A percentile compares a stretch with the other conserved stretches of the same genome.
Conservation (phyloP, 2,329 filamentous ascomycete species). For the Aspergillus caelatus region DNA sequence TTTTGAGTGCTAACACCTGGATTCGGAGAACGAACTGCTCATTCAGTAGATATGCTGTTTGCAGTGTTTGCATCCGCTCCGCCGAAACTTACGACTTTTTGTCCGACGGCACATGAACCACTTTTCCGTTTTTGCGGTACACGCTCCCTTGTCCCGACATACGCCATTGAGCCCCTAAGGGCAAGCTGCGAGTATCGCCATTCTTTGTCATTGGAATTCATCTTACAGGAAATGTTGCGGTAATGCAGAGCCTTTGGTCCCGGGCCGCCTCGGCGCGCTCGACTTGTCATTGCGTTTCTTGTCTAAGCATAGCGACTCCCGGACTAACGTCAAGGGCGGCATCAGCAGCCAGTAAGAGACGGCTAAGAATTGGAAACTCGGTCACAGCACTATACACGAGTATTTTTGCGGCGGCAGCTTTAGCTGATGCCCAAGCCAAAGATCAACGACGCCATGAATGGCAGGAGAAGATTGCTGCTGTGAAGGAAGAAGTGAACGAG, state of each 20-base stretch:
- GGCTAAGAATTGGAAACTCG: constrained; percentile 45
- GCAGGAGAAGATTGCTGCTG: constrained; percentile 46
- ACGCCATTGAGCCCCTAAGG: constrained; percentile 19
- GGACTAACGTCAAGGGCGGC: constrained; percentile 39
- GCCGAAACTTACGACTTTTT: constrained; percentile 19
- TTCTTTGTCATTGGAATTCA: background rate
- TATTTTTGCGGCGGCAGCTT: constrained; percentile 45
- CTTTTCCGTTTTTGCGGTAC: constrained; percentile 9
- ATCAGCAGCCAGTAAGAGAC: constrained; percentile 40
- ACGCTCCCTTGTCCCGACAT: constrained; percentile 7
- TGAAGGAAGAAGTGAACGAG: constrained; percentile 45
- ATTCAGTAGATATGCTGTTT: constrained; percentile 31
- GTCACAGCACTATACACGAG: constrained; percentile 49
- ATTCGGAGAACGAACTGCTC: background rate
- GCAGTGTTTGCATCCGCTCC: constrained; percentile 40
- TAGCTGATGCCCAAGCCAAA: constrained; percentile 45
- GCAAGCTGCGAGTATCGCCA: constrained; percentile 16
- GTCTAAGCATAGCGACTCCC: constrained; percentile 39
- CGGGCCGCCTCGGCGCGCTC: constrained; percentile 42
- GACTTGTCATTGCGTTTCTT: constrained; percentile 46
- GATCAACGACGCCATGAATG: constrained; percentile 42
- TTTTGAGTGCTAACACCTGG: background rate
- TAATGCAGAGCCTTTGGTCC: constrained; percentile 50
- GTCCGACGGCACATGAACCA: constrained; percentile 8
- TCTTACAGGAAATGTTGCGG: constrained; percentile 34